Evolutionary conservation across 805 yeast genomes (phyloP), one percentile per base, ranked within the genome.

Genomic region (Hanseniaspora valbyensis): DNA sequence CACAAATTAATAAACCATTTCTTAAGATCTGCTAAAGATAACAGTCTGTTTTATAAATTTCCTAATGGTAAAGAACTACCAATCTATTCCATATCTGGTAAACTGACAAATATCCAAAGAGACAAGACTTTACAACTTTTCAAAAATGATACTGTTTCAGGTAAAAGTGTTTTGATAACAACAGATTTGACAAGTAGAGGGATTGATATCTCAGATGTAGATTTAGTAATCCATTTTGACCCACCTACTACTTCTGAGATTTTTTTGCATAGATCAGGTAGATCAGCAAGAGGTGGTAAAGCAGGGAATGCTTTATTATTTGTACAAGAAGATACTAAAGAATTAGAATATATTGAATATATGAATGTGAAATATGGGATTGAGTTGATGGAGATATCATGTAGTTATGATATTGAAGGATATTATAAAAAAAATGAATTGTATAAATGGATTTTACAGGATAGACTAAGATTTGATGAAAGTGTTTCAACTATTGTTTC

Each of bases 111-210:
- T 0, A 77, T 76, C 42, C 77, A 95, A 14, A 74, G 99, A 56
- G 66, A 82, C 48, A 83, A 77, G 61, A 84, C 95, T 0, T 67
- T 90, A 40, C 70, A 71, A 10, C 67, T 64, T 30, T 92, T 90
- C 61, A 62, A 79, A 0, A 72, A 72, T 1, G 70, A 74, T 13
- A 43, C 63, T 14, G 12, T 38, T 9, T 60, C 57, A 19, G 51
- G 51, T 25, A 80, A 78, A 55, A 70, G 80, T 9, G 76, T 90
- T 0, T 66, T 92, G 22, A 69, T 92, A 66, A 88, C 98, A 1
- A 92, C 98, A 0, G 98, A 92, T 70, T 96, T 92, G n/a, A 96
- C 98, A 0, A 96, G 97, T 0, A 74, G 98, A 61, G 98, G 98
- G 39, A 76, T 92, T 21, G 98, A 92, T 68, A 81, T 92, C 26